Evolutionary conservation across 768 basidiomycete genomes (phyloP).

Genomic region (Xerocomellus intermedius): DNA sequence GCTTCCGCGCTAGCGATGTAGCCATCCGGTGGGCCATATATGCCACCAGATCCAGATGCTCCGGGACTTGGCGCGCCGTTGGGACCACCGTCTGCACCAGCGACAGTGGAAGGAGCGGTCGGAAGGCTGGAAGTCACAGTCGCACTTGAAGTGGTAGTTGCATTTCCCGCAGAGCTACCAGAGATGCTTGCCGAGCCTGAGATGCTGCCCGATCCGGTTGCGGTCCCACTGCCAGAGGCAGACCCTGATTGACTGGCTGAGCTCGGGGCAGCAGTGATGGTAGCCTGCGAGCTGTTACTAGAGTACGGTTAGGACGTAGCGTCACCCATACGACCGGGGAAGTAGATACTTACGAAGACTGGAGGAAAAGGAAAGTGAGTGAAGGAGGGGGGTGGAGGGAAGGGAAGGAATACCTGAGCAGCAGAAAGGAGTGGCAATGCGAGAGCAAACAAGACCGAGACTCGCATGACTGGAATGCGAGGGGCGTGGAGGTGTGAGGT

Average conservation of each 20-base stretch:
- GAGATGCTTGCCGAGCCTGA: slow-evolving; percentile 20
- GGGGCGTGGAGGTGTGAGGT: not conserved
- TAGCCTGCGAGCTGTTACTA: slow-evolving; percentile 41
- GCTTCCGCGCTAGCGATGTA: slow-evolving; percentile 59
- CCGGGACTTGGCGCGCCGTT: slow-evolving; percentile 61
- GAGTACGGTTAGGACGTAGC: slow-evolving; percentile 40
- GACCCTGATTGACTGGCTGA: slow-evolving; percentile 23
- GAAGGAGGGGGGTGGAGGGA: no score
- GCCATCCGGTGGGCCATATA: slow-evolving; percentile 65
- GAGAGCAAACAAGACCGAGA: slow-evolving; percentile 32
- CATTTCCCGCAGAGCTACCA: slow-evolving; percentile 26
- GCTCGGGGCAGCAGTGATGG: slow-evolving; percentile 47
- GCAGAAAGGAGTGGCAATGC: slow-evolving; percentile 24
- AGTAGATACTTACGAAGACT: slow-evolving; percentile 41
- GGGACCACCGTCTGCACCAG: slow-evolving; percentile 46
- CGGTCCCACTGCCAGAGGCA: slow-evolving; percentile 18
- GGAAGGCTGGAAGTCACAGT: slow-evolving; percentile 30
- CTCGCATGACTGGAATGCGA: slow-evolving; percentile 24
- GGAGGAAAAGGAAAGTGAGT: slow-evolving; percentile 6
- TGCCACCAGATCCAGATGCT: slow-evolving; percentile 39
- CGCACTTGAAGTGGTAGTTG: slow-evolving; percentile 27
- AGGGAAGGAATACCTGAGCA: slow-evolving; percentile 32
- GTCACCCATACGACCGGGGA: slow-evolving; percentile 18
- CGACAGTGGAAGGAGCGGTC: slow-evolving; percentile 55
- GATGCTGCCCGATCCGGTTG: slow-evolving; percentile 23